Evolutionary conservation across 768 basidiomycete genomes (phyloP), one percentile per base, ranked within the genome.

Genomic region (Termitomyces sp.): DNA sequence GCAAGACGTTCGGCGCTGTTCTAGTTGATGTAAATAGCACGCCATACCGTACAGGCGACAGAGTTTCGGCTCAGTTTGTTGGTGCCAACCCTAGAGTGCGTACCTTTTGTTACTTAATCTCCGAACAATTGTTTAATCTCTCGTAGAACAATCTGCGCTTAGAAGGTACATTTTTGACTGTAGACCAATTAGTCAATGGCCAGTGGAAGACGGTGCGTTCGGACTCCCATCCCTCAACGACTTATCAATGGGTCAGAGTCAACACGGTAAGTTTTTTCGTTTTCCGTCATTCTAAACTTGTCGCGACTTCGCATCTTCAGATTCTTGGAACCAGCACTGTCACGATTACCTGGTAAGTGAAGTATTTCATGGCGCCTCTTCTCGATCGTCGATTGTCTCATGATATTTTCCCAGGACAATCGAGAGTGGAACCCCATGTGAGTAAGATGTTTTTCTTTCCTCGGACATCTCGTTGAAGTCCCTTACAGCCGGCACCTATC

Each of bases 171-270:
- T 92, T 89, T 79, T 74, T 92, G 48, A 83, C 80, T 1, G 81
- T 92, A 44, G 88, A 92, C 61, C 80, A 77, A 55, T 71, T 79
- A 38, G 72, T 78, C 7, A 68, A 75, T 16, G 79, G 76, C 33
- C 70, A 74, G 56, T 92, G 89, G 90, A 74, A 62, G 61, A 69
- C 79, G 0, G 82, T 88, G 38, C 79, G 85, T 55, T 85, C 88
- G 15, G 91, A 93, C 73, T 91, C 91, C 20, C 90, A 92, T 70
- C 89, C 89, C 35, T 91, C 88, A 4, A 91, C 90, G 1, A 79
- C 78, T 20, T 91, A 83, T 67, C 76, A 78, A 60, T 92, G 91
- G 91, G 71, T 67, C 24, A 78, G 88, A 71, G 83, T 78, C 13
- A 87, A 72, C 72, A 78, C 76, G 1, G 82, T 86, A 67, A 64